A percentile compares a stretch with the other conserved stretches of the same genome.
Conservation (phyloP, 768 basidiomycete species). For the Tylopilus plumbeoviolaceoides region DNA sequence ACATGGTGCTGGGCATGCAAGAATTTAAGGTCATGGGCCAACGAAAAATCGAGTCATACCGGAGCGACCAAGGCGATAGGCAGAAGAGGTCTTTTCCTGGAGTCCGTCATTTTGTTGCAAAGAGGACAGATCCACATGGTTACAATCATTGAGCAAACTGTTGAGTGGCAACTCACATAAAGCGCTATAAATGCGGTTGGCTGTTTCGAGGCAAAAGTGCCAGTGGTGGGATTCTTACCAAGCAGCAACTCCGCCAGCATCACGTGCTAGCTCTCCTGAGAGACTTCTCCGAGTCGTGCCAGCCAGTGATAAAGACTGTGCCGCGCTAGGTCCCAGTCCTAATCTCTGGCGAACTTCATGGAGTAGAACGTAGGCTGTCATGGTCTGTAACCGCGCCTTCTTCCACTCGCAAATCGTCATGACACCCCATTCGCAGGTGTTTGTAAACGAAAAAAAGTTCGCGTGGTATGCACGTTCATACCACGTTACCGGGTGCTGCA, state of each 20-base stretch:
- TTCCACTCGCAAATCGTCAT: neutral
- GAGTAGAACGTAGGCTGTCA: conserved; percentile 4
- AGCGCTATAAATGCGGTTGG: too few species aligned
- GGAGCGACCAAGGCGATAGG: neutral
- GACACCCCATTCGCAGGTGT: conserved; percentile 44
- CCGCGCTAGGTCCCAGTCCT: neutral
- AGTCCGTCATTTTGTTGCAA: neutral
- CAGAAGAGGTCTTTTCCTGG: too few species aligned
- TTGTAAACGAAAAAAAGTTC: conserved; percentile 67
- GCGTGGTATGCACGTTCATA: conserved; percentile 55
- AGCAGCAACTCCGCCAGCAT: neutral
- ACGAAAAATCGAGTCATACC: neutral
- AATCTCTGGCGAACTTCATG: conserved; percentile 9
- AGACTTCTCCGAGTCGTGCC: too few species aligned
- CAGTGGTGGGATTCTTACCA: too few species aligned
- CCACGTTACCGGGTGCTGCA: neutral
- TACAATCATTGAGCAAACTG: too few species aligned
- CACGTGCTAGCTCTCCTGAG: neutral
- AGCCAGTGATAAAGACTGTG: too few species aligned
- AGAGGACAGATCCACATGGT: neutral
- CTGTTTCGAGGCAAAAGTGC: too few species aligned
- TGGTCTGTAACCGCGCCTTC: conserved; percentile 17
- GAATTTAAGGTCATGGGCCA: neutral
- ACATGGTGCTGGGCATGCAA: neutral
- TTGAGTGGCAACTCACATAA: too few species aligned